These are phyloP conservation scores for Priceomyces castillae DNA, from an alignment of 805 yeast genomes.

Conservation along the genomic window DNA sequence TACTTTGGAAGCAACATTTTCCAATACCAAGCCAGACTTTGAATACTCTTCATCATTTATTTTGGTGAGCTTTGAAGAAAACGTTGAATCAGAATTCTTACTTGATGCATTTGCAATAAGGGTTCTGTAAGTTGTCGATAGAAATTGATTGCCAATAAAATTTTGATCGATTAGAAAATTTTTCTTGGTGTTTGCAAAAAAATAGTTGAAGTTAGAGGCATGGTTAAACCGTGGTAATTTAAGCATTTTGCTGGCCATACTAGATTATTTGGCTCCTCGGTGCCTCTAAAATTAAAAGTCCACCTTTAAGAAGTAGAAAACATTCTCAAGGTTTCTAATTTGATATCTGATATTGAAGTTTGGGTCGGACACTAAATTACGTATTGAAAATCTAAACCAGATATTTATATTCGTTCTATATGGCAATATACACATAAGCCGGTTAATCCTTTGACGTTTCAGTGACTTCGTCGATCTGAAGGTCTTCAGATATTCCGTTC, in stretches of 20 bases:
- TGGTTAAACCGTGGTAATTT: slow-evolving; percentile 21
- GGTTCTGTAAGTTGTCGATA: slow-evolving; percentile 12
- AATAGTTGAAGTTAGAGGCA: slow-evolving; percentile 27
- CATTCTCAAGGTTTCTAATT: background rate
- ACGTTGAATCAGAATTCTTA: slow-evolving; percentile 3
- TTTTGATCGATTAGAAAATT: slow-evolving; percentile 28
- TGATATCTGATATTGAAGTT: no score
- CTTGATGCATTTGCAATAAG: slow-evolving; percentile 10
- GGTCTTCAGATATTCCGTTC: background rate
- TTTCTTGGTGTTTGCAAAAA: slow-evolving; percentile 33
- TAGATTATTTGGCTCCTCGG: background rate
- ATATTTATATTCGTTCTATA: background rate
- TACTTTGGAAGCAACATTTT: slow-evolving; percentile 43
- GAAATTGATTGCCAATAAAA: slow-evolving; percentile 32
- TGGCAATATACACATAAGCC: no score
- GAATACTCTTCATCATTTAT: background rate
- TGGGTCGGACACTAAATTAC: no score
- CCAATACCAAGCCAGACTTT: slow-evolving; percentile 18
- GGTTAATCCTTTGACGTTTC: slow-evolving; percentile 6
- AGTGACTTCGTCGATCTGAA: slow-evolving; percentile 17
- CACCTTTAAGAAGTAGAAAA: background rate
- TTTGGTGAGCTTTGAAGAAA: background rate
- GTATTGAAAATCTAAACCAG: background rate
- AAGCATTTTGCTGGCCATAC: slow-evolving; percentile 6
- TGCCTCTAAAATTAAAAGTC: background rate